A percentile compares a stretch with the other conserved stretches of the same genome.
Conservation (phyloP, 2,329 filamentous ascomycete genomes). For the Tympanopsis confertula region DNA sequence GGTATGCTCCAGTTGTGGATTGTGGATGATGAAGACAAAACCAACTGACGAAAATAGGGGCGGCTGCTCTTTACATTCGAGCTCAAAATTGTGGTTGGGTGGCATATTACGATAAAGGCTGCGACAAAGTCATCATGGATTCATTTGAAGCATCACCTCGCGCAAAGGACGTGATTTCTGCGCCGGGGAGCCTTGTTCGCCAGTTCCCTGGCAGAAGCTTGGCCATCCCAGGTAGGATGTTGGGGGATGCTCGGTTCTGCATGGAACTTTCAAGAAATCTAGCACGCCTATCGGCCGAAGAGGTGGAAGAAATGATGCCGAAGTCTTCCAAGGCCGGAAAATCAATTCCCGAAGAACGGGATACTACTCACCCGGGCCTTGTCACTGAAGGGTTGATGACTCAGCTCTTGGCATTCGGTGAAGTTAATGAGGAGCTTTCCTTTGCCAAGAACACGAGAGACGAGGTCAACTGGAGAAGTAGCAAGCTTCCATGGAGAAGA, state of each 20-base stretch:
- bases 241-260: no score
- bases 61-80: no score
- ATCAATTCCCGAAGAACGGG: slow-evolving; percentile 26
- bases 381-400: slow-evolving; percentile 37
- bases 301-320: no score
- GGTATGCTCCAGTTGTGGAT: no score
- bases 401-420: slow-evolving; percentile 26
- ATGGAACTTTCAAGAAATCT: no score
- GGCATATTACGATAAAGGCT: no score
- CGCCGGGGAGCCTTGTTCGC: slow-evolving; percentile 15
- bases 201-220: slow-evolving; percentile 13
- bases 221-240: no score
- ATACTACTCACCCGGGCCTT: slow-evolving; percentile 34
- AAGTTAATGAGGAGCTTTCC: slow-evolving; percentile 7
- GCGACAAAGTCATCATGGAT: slow-evolving; percentile 13
- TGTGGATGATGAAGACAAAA: no score
- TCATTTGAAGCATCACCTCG: slow-evolving; percentile 19
- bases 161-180: slow-evolving; percentile 12
- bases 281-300: no score
- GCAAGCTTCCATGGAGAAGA: slow-evolving; percentile 33
- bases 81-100: no score
- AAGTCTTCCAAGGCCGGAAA: slow-evolving; percentile 28
- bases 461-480: slow-evolving; percentile 31
- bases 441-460: slow-evolving; percentile 42
- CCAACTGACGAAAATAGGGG: no score